Conservation (phyloP, 202 grass and related monocot genomes). For the Digitaria exilis region DNA sequence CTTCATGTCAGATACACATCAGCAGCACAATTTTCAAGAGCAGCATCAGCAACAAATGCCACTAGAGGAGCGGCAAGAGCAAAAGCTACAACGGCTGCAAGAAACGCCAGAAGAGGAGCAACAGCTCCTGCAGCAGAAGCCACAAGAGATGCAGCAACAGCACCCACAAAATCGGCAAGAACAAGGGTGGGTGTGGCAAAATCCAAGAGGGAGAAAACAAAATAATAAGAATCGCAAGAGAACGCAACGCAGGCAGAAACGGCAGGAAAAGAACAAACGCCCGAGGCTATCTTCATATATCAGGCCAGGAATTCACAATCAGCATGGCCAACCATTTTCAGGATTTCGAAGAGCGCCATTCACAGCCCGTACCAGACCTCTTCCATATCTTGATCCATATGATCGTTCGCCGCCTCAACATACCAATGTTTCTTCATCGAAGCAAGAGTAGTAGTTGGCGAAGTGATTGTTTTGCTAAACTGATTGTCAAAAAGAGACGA, state of each 20-base stretch:
- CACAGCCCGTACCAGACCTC: not conserved
- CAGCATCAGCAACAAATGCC: not conserved
- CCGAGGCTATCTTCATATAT: slow-evolving; percentile 6
- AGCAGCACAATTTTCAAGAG: slow-evolving; percentile 26
- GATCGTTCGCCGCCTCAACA: not conserved
- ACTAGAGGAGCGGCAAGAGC: not conserved
- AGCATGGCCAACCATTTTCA: not conserved
- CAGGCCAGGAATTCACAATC: slow-evolving; percentile 8
- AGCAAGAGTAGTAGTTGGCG: not conserved
- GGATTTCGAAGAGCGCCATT: slow-evolving; percentile 9
- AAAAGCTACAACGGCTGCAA: not conserved
- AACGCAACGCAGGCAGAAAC: not conserved
- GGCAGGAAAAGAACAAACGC: slow-evolving; percentile 1
- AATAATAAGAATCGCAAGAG: slow-evolving; percentile 17
- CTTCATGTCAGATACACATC: slow-evolving; percentile 1
- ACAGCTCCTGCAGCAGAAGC: not conserved
- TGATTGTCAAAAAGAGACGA: not conserved
- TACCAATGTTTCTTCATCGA: not conserved
- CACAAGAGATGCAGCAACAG: not conserved
- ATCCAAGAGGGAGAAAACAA: not conserved
- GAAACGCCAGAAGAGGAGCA: not conserved
- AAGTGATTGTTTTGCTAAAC: not conserved
- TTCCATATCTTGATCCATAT: not conserved
- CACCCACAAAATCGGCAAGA: not conserved
- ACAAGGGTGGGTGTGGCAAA: not conserved